phyloP scores from a whole-genome alignment of 257 asterid species.

The Nyctanthes arbortristis region DNA sequence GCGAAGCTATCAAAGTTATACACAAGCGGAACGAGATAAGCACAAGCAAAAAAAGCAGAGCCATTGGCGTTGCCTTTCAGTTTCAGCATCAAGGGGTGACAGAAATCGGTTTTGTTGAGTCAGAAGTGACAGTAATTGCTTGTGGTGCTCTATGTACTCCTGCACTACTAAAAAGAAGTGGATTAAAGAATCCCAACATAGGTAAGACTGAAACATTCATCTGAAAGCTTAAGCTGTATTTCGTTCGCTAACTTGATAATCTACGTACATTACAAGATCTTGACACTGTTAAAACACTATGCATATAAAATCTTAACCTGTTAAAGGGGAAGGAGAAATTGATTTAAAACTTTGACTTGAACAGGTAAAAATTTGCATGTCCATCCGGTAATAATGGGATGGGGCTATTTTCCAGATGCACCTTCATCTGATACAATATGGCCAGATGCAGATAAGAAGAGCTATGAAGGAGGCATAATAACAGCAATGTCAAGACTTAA shows the following conservation, averaged over 20 bases:
- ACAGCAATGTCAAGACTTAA: conserved; percentile 73
- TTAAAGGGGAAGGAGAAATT: not conserved
- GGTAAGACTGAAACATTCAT: conserved; percentile 30
- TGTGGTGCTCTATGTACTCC: conserved; percentile 89
- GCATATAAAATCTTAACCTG: too few species aligned
- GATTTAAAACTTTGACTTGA: not conserved
- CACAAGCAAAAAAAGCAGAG: conserved; percentile 20
- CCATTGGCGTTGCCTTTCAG: conserved; percentile 55
- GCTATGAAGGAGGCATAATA: conserved; percentile 75
- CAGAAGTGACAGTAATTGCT: conserved; percentile 56
- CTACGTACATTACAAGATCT: too few species aligned
- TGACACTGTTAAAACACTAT: too few species aligned
- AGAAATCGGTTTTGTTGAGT: conserved; percentile 52
- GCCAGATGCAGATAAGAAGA: conserved; percentile 57
- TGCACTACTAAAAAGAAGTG: conserved; percentile 53
- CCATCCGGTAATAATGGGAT: conserved; percentile 72
- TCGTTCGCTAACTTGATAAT: too few species aligned
- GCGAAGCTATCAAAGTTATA: conserved; percentile 57
- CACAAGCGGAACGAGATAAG: conserved; percentile 24
- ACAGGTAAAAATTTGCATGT: conserved; percentile 49
- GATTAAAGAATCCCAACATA: conserved; percentile 66
- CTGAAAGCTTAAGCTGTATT: not conserved
- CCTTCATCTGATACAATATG: conserved; percentile 26
- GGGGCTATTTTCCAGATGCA: conserved; percentile 79
- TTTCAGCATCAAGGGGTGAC: conserved; percentile 37